A percentile compares a stretch with the other conserved stretches of the same genome.
Conservation (phyloP, 441 rosid species). For the Populus hybrid region DNA sequence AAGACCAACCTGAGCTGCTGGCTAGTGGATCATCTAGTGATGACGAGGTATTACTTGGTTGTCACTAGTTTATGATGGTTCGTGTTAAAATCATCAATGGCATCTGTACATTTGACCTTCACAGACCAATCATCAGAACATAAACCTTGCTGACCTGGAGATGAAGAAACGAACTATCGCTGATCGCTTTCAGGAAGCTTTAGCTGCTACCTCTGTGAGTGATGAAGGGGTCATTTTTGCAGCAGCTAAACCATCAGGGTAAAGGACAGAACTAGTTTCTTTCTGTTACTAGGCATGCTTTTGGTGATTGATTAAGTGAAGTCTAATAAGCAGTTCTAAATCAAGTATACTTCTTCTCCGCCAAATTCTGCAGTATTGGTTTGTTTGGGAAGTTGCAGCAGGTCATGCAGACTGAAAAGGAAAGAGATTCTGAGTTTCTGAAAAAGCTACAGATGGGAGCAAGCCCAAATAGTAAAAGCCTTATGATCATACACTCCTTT, state of each 20-base stretch:
- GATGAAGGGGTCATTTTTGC: constrained; percentile 34
- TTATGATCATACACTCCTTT: not conserved
- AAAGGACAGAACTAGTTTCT: constrained; percentile 18
- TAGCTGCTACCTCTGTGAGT: constrained; percentile 49
- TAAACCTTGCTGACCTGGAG: constrained; percentile 32
- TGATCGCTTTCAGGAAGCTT: constrained; percentile 74
- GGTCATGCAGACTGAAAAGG: constrained; percentile 74
- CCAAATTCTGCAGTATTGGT: constrained; percentile 45
- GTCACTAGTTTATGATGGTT: constrained; percentile 5
- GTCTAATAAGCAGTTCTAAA: not conserved
- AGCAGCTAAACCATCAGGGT: constrained; percentile 55
- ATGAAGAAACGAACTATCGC: constrained; percentile 57
- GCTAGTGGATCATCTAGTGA: constrained; percentile 56
- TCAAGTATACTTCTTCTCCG: constrained; percentile 7
- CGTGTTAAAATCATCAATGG: constrained; percentile 14
- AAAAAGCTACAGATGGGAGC: constrained; percentile 41
- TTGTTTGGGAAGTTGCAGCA: constrained; percentile 69
- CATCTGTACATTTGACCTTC: constrained; percentile 9
- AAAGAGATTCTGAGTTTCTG: constrained; percentile 46
- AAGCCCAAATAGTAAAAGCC: constrained; percentile 30
- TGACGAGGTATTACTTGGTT: constrained; percentile 51
- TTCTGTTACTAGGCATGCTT: constrained; percentile 11
- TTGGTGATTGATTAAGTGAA: constrained; percentile 5
- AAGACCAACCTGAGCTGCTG: constrained; percentile 46
- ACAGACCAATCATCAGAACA: constrained; percentile 42